phyloP scores from a whole-genome alignment of 495 filamentous ascomycete genomes.

The Penicillium dipodomyicola region DNA sequence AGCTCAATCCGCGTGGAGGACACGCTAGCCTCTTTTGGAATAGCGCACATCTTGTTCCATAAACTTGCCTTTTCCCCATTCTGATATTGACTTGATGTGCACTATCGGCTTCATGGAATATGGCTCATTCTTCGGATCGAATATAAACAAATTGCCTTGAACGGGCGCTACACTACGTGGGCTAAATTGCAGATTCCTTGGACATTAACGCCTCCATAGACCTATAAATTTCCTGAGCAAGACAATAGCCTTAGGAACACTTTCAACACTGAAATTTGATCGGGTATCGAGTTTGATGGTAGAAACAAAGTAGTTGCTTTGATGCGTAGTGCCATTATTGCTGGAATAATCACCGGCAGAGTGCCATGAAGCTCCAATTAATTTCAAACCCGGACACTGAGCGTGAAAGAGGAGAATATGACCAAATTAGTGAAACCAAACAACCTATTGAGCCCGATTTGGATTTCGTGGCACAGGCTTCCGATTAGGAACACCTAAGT shows the following conservation, averaged over 20 bases:
- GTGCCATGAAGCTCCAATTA: neutral
- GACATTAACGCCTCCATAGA: neutral
- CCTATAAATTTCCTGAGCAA: neutral
- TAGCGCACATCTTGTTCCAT: neutral
- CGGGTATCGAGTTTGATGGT: conserved; percentile 7
- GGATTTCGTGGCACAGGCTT: conserved; percentile 43
- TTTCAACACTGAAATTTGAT: neutral
- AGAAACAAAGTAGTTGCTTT: neutral
- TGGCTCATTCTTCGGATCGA: neutral
- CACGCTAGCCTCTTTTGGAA: conserved; percentile 3
- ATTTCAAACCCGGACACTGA: neutral
- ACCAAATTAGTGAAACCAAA: neutral
- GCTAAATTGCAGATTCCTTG: neutral
- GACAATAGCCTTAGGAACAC: neutral
- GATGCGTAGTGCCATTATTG: neutral
- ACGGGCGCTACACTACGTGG: neutral
- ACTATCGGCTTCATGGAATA: neutral
- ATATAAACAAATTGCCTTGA: neutral
- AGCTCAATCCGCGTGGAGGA: conserved; percentile 13
- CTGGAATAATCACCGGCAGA: neutral
- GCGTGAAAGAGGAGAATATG: too few species aligned
- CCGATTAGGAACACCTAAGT: conserved; percentile 41
- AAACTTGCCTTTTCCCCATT: neutral
- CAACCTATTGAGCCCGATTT: neutral
- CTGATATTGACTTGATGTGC: neutral